Evolutionary conservation across 2,329 filamentous ascomycete species (phyloP).

Genomic region (Rugonectria rugulosa): DNA sequence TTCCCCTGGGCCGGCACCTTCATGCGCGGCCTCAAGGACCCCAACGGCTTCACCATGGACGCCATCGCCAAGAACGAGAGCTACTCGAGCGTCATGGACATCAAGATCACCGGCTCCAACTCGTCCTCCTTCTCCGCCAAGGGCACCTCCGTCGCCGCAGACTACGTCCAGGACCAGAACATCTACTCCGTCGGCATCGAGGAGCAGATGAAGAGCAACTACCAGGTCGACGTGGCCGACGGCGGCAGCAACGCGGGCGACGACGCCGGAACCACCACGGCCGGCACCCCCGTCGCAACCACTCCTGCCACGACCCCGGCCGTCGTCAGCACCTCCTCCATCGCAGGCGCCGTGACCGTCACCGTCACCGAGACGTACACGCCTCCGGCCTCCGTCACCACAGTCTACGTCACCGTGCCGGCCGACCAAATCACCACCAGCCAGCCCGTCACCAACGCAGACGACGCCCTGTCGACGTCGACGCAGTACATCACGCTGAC

Average conservation of each 20-base stretch:
- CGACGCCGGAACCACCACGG: constrained; percentile 25
- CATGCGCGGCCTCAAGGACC: constrained; percentile 47
- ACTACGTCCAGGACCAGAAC: constrained; percentile 48
- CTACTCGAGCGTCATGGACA: constrained; percentile 50
- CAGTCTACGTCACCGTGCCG: constrained; percentile 48
- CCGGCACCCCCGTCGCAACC: constrained; percentile 27
- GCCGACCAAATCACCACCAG: constrained; percentile 33
- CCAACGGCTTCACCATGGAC: constrained; percentile 46
- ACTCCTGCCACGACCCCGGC: constrained; percentile 13
- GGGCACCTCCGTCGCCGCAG: constrained; percentile 30
- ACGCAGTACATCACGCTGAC: constrained; percentile 1
- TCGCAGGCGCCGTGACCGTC: constrained; percentile 36
- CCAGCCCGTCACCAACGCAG: constrained; percentile 1
- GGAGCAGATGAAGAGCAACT: constrained; percentile 54
- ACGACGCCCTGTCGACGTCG: constrained; percentile 1
- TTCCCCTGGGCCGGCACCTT: constrained; percentile 53
- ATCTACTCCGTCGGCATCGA: constrained; percentile 54
- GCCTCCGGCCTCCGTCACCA: constrained; percentile 48
- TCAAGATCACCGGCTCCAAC: constrained; percentile 45
- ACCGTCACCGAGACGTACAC: constrained; percentile 49
- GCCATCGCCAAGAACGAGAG: constrained; percentile 50
- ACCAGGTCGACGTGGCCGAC: constrained; percentile 52
- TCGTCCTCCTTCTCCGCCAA: constrained; percentile 33
- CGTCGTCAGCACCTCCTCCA: constrained; percentile 17
- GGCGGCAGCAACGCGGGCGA: constrained; percentile 27